Base-by-base conservation (phyloP, 2,329 filamentous ascomycete genomes). In the Aspergillus pseudoglaucus region DNA sequence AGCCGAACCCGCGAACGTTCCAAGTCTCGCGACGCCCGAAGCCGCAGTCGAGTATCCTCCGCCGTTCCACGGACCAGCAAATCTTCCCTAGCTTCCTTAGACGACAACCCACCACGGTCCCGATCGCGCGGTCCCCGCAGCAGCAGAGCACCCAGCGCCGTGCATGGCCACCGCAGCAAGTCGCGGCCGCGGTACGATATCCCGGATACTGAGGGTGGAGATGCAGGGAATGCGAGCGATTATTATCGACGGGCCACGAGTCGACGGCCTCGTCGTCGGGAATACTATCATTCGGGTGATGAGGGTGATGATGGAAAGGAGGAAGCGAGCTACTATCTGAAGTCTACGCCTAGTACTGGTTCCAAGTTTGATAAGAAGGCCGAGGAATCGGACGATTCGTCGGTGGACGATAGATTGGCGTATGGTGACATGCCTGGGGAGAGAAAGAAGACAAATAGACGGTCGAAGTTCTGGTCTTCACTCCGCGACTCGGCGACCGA, bases 1-100 rank as follows among this genome's bases (percentile, higher is more conserved):
- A 68, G 69, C 23, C 63, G 65, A 27, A 63, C 55, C 52, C 61
- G 67, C 40, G 70, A 72, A 39, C 68, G 69, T 49, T 73, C 71
- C 41, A 64, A 64, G 46, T 72, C 71, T 57, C 70, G 70, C 61
- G 69, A 72, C 51, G 58, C 59, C 55, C 44, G 64, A 62, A 25
- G 58, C 50, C 41, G 53, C 51, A 25, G 61, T 61, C 45, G 63
- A 64, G 47, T 56, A 52, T 49, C 47, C 48, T 44, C 57, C 10
- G 25, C 25, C 25, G 25, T 30, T 30, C 25, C 25, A 30, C 25
- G 25, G 25, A 30, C 25, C 25, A 30, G 25, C 10, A 30, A 30
- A 30, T 30, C 25, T 30, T 30, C 10, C 9, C 25, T 30, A 5
- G 10, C 25, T 30, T 30, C 25, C 25, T 12, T 30, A 10, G 25